A percentile compares a stretch with the other conserved stretches of the same genome.
Conservation (phyloP, 2,329 filamentous ascomycete species). For the Onygenales sp. region DNA sequence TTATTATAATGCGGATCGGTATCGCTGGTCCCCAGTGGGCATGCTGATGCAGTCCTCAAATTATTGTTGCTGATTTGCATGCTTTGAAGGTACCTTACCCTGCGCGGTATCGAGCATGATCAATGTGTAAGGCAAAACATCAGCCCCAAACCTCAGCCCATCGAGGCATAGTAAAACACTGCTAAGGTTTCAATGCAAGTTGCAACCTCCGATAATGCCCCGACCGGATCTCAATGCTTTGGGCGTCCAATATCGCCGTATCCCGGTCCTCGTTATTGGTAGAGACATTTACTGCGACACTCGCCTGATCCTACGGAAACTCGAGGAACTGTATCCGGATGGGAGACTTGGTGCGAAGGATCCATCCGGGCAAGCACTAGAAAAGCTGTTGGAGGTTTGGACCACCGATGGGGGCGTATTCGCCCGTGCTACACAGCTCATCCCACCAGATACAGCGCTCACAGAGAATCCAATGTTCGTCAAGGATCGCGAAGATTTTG, state of each 20-base stretch:
- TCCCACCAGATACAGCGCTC: constrained; percentile 47
- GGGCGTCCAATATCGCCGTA: constrained; percentile 58
- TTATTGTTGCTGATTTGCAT: background rate
- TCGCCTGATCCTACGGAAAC: constrained; percentile 55
- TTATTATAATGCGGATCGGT: no score
- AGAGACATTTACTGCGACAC: constrained; percentile 61
- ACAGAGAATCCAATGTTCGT: constrained; percentile 50
- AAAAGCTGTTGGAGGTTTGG: constrained; percentile 48
- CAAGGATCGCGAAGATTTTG: constrained; percentile 45
- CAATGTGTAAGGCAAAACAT: constrained; percentile 50
- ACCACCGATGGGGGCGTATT: constrained; percentile 52
- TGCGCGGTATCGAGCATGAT: constrained; percentile 55
- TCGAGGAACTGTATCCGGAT: constrained; percentile 48
- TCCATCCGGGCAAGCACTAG: constrained; percentile 37
- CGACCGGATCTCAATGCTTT: constrained; percentile 54
- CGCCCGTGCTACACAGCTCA: constrained; percentile 39
- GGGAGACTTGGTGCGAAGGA: constrained; percentile 30
- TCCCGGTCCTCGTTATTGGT: constrained; percentile 58
- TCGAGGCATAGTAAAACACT: background rate
- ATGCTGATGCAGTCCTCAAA: no score
- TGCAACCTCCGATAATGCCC: constrained; percentile 58
- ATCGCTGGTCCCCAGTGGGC: no score
- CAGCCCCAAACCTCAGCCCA: background rate
- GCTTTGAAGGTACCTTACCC: constrained; percentile 51
- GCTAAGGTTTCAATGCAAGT: constrained; percentile 26